phyloP scores from a whole-genome alignment of 306 rosid genomes.

The Ziziphus jujuba region DNA sequence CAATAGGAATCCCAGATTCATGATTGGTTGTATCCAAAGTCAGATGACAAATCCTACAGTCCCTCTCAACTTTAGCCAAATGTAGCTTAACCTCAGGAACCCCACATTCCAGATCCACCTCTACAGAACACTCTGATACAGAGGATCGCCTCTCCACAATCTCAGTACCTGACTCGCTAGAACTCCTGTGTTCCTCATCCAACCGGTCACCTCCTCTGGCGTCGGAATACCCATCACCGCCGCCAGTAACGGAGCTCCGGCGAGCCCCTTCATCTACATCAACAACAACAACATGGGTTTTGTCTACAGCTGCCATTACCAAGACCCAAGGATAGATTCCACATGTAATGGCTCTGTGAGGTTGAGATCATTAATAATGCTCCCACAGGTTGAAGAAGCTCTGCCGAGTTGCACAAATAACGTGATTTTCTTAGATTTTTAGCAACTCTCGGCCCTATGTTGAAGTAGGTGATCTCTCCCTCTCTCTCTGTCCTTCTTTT shows the following conservation, averaged over 20 bases:
- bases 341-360: constrained; percentile 57
- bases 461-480: constrained; percentile 43
- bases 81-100: constrained; percentile 48
- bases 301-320: constrained; percentile 47
- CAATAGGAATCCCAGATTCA: constrained; percentile 82
- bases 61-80: constrained; percentile 69
- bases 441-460: constrained; percentile 28
- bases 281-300: constrained; percentile 46
- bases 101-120: constrained; percentile 66
- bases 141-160: constrained; percentile 58
- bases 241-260: constrained; percentile 36
- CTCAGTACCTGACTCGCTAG: constrained; percentile 42
- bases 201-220: constrained; percentile 11
- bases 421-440: constrained; percentile 25
- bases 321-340: constrained; percentile 51
- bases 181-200: constrained; percentile 39
- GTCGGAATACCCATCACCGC: constrained; percentile 3
- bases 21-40: constrained; percentile 71
- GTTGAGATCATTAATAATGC: constrained; percentile 44
- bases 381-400: constrained; percentile 35
- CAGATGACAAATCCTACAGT: constrained; percentile 80
- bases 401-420: constrained; percentile 11
- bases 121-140: constrained; percentile 55
- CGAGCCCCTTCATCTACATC: constrained; percentile 31
- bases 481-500: constrained; percentile 7